A percentile compares a stretch with the other conserved stretches of the same genome.
Evolutionary conservation across 371 early-diverging fungal species (phyloP).

Genomic region (Umbelopsis sp.): DNA sequence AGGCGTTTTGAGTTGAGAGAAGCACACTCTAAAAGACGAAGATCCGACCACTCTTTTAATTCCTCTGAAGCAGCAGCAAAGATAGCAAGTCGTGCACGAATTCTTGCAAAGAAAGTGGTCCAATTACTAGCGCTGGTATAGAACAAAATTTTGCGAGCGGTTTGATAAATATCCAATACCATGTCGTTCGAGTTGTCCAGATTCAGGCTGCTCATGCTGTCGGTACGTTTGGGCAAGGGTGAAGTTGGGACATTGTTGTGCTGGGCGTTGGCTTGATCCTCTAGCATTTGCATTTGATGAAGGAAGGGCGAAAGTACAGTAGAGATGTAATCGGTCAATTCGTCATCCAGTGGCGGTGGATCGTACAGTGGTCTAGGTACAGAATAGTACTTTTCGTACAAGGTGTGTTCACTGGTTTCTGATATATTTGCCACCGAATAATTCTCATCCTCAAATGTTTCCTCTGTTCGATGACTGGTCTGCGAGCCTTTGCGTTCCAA

Average conservation of each 20-base stretch:
- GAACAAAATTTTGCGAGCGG: slow-evolving; percentile 73
- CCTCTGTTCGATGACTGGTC: slow-evolving; percentile 2
- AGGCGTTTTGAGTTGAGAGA: slow-evolving; percentile 61
- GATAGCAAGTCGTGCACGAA: slow-evolving; percentile 50
- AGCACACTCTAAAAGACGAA: slow-evolving; percentile 67
- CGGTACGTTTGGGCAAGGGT: slow-evolving; percentile 28
- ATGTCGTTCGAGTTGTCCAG: slow-evolving; percentile 43
- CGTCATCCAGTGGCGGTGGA: slow-evolving; percentile 79
- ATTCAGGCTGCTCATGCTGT: slow-evolving; percentile 29
- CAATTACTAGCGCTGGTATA: slow-evolving; percentile 84
- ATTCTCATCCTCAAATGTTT: slow-evolving; percentile 19
- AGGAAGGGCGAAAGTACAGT: slow-evolving; percentile 66
- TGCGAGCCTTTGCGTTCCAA: slow-evolving; percentile 28
- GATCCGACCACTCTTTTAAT: slow-evolving; percentile 63
- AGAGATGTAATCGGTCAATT: slow-evolving; percentile 66
- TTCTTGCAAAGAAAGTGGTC: slow-evolving; percentile 69
- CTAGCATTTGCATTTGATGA: slow-evolving; percentile 46
- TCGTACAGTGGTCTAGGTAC: slow-evolving; percentile 38
- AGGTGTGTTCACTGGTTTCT: slow-evolving; percentile 22
- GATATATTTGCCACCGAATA: slow-evolving; percentile 2
- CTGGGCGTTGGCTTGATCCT: slow-evolving; percentile 29
- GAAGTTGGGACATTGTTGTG: slow-evolving; percentile 45
- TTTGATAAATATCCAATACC: slow-evolving; percentile 56
- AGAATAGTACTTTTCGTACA: slow-evolving; percentile 18
- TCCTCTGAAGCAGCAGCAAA: slow-evolving; percentile 51